These are phyloP conservation scores for Nosema muscidifuracis DNA, from an alignment of 371 early-diverging fungal species.

Conservation along the genomic window DNA sequence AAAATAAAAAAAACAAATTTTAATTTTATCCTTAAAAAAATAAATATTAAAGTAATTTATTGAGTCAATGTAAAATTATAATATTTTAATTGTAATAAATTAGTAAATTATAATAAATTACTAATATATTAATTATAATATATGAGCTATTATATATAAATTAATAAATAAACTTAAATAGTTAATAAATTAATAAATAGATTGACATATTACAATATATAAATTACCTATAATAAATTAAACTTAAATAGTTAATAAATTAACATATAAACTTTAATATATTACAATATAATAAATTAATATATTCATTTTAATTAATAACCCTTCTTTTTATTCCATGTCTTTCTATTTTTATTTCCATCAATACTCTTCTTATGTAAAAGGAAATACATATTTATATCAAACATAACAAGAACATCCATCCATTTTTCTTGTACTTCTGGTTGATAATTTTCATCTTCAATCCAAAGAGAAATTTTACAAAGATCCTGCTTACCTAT, in stretches of 20 bases:
- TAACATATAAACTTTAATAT: not conserved
- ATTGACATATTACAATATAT: not conserved
- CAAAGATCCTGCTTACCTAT: conserved; percentile 31
- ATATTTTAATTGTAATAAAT: no score
- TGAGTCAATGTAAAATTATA: no score
- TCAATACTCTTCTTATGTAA: conserved; percentile 38
- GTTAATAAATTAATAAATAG: not conserved
- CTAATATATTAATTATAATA: not conserved
- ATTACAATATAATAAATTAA: conserved; percentile 12
- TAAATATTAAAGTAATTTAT: no score
- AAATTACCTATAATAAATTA: not conserved
- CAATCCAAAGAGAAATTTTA: conserved; percentile 46
- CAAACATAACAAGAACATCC: not conserved
- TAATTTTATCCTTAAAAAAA: no score
- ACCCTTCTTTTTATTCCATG: conserved; percentile 27
- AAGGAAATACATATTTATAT: conserved; percentile 21
- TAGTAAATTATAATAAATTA: not conserved
- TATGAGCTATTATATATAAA: no score
- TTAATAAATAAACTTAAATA: not conserved
- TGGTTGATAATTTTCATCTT: conserved; percentile 15
- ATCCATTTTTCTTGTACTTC: conserved; percentile 42
- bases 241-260: not conserved
- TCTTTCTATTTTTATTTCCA: conserved; percentile 34
- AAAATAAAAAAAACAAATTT: not conserved
- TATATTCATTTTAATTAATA: not conserved